Evolutionary conservation across 495 filamentous ascomycete genomes (phyloP).

Genomic region (Penicilliopsis zonata): DNA sequence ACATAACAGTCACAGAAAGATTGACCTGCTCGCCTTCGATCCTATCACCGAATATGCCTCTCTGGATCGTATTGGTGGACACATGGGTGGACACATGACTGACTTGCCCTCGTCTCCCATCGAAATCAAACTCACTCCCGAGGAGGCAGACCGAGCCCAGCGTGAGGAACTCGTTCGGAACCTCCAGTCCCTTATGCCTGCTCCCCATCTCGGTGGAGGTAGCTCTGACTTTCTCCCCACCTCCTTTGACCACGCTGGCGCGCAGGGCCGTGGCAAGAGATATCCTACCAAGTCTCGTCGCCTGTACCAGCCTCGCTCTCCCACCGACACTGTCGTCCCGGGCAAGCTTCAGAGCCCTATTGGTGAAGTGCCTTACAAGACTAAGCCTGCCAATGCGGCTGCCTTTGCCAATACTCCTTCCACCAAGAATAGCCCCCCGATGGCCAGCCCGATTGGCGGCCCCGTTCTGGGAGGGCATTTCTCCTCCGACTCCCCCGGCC

Average conservation of each 20-base stretch:
- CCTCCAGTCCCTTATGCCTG: slow-evolving; percentile 10
- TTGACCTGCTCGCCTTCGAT: slow-evolving; percentile 12
- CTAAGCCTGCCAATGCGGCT: background rate
- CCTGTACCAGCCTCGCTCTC: slow-evolving; percentile 11
- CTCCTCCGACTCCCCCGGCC: slow-evolving; percentile 9
- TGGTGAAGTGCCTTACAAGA: slow-evolving; percentile 2
- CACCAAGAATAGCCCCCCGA: slow-evolving; percentile 3
- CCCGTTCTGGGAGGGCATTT: slow-evolving; percentile 3
- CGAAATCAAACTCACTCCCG: slow-evolving; percentile 2
- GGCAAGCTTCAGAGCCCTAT: slow-evolving; percentile 1
- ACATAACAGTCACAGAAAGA: slow-evolving; percentile 5
- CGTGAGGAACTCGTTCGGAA: slow-evolving; percentile 9
- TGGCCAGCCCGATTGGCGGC: slow-evolving; percentile 7
- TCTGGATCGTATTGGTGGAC: slow-evolving; percentile 5
- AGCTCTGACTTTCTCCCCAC: slow-evolving; percentile 4
- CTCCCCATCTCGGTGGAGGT: slow-evolving; percentile 1
- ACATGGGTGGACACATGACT: slow-evolving; percentile 3
- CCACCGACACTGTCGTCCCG: slow-evolving; percentile 1
- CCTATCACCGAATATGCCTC: slow-evolving; percentile 7
- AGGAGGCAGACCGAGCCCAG: slow-evolving; percentile 4
- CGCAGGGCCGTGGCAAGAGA: slow-evolving; percentile 8
- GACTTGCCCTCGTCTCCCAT: slow-evolving; percentile 4
- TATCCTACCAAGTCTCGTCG: slow-evolving; percentile 11
- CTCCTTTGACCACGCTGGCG: slow-evolving; percentile 4
- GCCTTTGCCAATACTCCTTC: slow-evolving; percentile 2